Base-by-base conservation (phyloP, 1,139 yeast genomes). In the Pichia sp. region DNA sequence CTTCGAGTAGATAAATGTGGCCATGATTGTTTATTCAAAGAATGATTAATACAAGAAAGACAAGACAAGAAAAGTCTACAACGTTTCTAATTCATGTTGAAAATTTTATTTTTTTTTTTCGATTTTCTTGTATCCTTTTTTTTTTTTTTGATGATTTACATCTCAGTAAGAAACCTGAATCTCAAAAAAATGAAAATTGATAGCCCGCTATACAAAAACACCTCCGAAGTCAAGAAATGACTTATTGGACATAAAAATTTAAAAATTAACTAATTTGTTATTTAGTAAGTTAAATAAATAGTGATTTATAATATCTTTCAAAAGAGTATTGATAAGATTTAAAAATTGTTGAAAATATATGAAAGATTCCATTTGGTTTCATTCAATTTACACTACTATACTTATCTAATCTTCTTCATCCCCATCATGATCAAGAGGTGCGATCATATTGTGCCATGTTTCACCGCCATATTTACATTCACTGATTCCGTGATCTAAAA, bases 361-460 rank as follows among this genome's bases (percentile, higher is more conserved):
- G n/a, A n/a, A n/a, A n/a, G n/a, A n/a, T n/a, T n/a, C n/a, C n/a
- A n/a, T 16, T 32, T 16, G 12, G 16, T 16, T 12, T 32, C 35
- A 32, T 7, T 8, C 26, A 6, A 7, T 7, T 9, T 15, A 16
- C 6, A n/a, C 12, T 18, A 6, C 6, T 15, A 13, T 8, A 29
- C 18, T 20, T 15, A 20, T 32, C 36, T 35, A 35, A 35, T 51
- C 34, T 32, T 62, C 64, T 16, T 66, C 70, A 48, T 80, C 85
- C 40, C 79, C 84, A 46, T 77, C 80, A 27, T 82, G 81, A 40
- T 76, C 74, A 62, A 85, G 73, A 50, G 79, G 80, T 53, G 80
- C 72, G 49, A 77, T 71, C 72, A 85, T 65, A 60, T 84, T 88
- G 56, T 73, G 73, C 94, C 94, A 86, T 38, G 68, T 68, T 30